Evolutionary conservation across 305 asterid genomes (phyloP).

Genomic region (Fraxinus greggii): DNA sequence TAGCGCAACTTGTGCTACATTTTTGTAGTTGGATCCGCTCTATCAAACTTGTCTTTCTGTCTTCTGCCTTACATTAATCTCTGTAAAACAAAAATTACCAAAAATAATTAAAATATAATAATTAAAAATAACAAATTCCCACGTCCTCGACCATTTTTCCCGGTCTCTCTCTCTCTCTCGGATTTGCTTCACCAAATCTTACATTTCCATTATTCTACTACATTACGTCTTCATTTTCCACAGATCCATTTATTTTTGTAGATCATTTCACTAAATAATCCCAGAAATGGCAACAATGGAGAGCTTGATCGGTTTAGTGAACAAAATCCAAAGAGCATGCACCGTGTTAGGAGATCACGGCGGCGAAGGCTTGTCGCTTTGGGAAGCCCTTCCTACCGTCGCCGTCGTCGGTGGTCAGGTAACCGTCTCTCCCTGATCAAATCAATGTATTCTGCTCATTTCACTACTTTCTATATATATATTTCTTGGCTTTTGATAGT

Average conservation of each 20-base stretch:
- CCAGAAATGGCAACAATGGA: conserved; percentile 82
- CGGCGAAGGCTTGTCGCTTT: conserved; percentile 91
- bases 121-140: conserved; percentile 22
- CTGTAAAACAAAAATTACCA: not conserved
- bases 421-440: not conserved
- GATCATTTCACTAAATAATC: conserved; percentile 8
- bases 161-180: conserved; percentile 19
- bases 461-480: not conserved
- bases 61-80: not conserved
- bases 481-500: not conserved
- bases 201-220: not conserved
- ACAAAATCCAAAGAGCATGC: conserved; percentile 88
- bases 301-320: conserved; percentile 91
- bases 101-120: not conserved
- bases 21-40: not conserved
- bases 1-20: not conserved
- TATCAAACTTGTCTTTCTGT: not conserved
- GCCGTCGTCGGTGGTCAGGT: conserved; percentile 99
- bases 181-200: conserved; percentile 14
- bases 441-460: not conserved
- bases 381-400: conserved; percentile 99
- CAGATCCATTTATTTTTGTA: conserved; percentile 24
- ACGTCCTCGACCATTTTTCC: conserved; percentile 35
- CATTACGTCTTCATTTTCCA: conserved; percentile 24
- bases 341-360: conserved; percentile 98